phyloP scores from a whole-genome alignment of 2,329 filamentous ascomycete species.

The Cladorrhinum sp. region DNA sequence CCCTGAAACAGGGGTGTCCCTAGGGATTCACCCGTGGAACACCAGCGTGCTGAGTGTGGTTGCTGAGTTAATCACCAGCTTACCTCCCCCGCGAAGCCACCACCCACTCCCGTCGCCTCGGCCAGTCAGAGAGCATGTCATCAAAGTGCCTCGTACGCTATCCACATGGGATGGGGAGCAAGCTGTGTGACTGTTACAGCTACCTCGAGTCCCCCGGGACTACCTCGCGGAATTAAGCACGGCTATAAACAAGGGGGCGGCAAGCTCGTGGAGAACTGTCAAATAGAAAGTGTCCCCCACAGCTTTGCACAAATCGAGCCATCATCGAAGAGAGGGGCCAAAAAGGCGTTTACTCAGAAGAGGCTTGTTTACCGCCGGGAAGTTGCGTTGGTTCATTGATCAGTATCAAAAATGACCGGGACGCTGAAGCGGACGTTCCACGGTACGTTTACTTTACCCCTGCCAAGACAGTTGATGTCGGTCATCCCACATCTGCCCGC shows the following conservation, averaged over 20 bases:
- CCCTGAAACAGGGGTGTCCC: neutral
- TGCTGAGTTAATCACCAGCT: slow-evolving; percentile 9
- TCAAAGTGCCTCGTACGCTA: slow-evolving; percentile 1
- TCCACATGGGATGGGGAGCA: neutral
- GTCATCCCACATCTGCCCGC: neutral
- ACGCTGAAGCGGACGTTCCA: slow-evolving; percentile 8
- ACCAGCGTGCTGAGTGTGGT: neutral
- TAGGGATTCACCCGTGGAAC: neutral
- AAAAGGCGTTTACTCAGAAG: neutral
- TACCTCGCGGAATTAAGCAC: slow-evolving; percentile 2
- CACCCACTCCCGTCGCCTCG: neutral
- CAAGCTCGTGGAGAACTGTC: neutral
- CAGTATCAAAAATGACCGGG: slow-evolving; percentile 1
- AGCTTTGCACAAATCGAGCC: neutral
- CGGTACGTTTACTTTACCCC: slow-evolving; percentile 5
- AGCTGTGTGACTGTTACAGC: neutral
- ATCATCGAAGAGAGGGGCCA: neutral
- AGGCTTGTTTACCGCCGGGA: neutral
- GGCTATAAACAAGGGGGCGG: neutral
- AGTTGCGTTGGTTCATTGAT: neutral
- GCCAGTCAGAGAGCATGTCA: neutral
- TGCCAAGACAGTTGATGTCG: slow-evolving; percentile 3
- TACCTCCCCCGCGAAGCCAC: neutral
- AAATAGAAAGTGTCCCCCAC: neutral
- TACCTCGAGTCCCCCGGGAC: neutral